Percentiles rank a stretch among this genome's conserved stretches.
Conservation (phyloP, 2,329 filamentous ascomycete genomes). For the Xylaria sp. region DNA sequence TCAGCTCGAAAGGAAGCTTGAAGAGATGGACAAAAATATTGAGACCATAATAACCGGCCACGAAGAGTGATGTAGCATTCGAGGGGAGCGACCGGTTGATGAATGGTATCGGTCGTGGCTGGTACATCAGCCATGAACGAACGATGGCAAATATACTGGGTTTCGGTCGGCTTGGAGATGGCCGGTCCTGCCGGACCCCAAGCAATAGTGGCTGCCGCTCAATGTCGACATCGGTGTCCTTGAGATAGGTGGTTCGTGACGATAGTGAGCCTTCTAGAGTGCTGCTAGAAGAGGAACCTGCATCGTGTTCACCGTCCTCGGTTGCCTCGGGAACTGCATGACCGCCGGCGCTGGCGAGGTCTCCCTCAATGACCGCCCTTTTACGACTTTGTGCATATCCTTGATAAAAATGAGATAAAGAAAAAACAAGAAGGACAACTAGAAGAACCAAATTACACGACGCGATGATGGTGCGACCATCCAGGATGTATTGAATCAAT, state of each 20-base stretch:
- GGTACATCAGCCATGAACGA: slow-evolving; percentile 59
- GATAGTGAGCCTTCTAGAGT: slow-evolving; percentile 46
- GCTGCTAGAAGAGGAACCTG: slow-evolving; percentile 51
- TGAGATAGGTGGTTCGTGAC: slow-evolving; percentile 39
- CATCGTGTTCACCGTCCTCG: slow-evolving; percentile 26
- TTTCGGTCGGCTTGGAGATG: background rate
- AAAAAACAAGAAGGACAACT: slow-evolving; percentile 44
- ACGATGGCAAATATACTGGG: slow-evolving; percentile 20
- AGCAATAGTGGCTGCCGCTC: slow-evolving; percentile 52
- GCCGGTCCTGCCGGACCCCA: slow-evolving; percentile 13
- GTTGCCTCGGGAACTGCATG: slow-evolving; percentile 21
- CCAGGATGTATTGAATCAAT: slow-evolving; percentile 48
- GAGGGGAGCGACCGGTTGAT: slow-evolving; percentile 66
- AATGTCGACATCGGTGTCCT: slow-evolving; percentile 46
- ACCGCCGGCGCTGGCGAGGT: background rate
- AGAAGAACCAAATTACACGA: slow-evolving; percentile 52
- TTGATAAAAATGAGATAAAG: slow-evolving; percentile 44
- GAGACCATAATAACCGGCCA: slow-evolving; percentile 61
- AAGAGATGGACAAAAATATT: slow-evolving; percentile 69
- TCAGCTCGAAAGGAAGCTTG: slow-evolving; percentile 57
- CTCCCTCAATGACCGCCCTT: slow-evolving; percentile 43
- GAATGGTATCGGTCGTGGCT: slow-evolving; percentile 66
- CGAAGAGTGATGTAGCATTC: slow-evolving; percentile 64
- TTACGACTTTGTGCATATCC: slow-evolving; percentile 39
- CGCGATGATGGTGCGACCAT: slow-evolving; percentile 49